These are phyloP conservation scores for Gnaphalium uliginosum DNA, from an alignment of 129 eudicot genomes.

Conservation along the genomic window DNA sequence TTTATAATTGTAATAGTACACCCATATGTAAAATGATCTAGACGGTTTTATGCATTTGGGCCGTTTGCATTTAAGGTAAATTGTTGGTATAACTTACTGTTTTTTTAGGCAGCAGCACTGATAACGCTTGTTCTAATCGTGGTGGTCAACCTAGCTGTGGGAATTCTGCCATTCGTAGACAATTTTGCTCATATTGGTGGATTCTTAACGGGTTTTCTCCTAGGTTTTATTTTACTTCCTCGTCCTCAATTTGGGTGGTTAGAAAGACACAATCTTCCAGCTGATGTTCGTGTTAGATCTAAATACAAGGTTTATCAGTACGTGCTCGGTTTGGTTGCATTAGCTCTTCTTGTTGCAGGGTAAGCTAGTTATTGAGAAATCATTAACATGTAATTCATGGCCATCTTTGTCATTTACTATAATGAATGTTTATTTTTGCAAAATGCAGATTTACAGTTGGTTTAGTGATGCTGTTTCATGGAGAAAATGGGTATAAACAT, in stretches of 20 bases:
- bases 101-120: conserved; percentile 61
- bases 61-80: background rate
- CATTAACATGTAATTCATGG: too few relatives aligned
- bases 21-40: background rate
- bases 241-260: conserved; percentile 81
- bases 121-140: conserved; percentile 60
- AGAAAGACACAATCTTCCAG: conserved; percentile 55
- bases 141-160: conserved; percentile 64
- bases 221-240: conserved; percentile 67
- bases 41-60: background rate
- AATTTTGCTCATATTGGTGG: conserved; percentile 85
- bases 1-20: background rate
- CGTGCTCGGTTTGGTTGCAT: conserved; percentile 53
- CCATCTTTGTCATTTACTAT: background rate
- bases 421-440: background rate
- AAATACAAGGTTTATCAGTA: conserved; percentile 75
- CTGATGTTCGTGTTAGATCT: conserved; percentile 60
- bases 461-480: conserved; percentile 76
- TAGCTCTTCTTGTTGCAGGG: conserved; percentile 66
- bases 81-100: background rate
- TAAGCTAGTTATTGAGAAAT: conserved; percentile 23
- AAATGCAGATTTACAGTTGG: conserved; percentile 64
- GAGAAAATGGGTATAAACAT: conserved; percentile 56
- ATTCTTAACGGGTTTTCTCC: conserved; percentile 71
- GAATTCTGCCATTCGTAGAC: conserved; percentile 70